Conservation (phyloP, 805 yeast genomes). For the Yarrowia sp. region DNA sequence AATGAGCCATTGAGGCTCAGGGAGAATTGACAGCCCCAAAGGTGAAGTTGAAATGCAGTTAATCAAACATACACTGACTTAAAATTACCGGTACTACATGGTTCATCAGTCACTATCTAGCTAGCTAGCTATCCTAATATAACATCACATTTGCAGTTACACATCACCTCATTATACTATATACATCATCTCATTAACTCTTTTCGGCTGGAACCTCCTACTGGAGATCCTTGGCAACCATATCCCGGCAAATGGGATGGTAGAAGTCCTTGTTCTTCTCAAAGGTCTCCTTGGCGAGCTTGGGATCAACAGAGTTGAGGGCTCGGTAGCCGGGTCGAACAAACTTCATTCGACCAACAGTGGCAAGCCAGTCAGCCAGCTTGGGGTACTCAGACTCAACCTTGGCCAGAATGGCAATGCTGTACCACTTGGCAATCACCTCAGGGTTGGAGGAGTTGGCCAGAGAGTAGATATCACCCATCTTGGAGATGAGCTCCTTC, state of each 20-base stretch:
- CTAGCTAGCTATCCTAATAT: no score
- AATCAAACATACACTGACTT: no score
- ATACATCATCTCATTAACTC: conserved; percentile 20
- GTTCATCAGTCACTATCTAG: no score
- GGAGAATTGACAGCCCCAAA: no score
- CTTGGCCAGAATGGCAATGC: conserved; percentile 66
- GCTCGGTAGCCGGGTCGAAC: conserved; percentile 84
- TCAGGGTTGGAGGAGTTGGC: conserved; percentile 74
- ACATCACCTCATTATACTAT: neutral
- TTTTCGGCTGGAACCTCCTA: neutral
- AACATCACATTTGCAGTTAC: no score
- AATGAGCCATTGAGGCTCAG: no score
- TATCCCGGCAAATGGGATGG: conserved; percentile 82
- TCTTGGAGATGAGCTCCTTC: conserved; percentile 48
- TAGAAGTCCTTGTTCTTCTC: conserved; percentile 63
- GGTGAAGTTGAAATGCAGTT: no score
- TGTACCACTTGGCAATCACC: conserved; percentile 77
- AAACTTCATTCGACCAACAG: conserved; percentile 94
- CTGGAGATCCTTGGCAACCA: conserved; percentile 85
- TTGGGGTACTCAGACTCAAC: conserved; percentile 56
- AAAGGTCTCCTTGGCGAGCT: conserved; percentile 72
- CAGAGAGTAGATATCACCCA: conserved; percentile 55
- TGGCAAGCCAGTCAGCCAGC: conserved; percentile 84
- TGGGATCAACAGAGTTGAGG: conserved; percentile 67
- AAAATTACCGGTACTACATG: no score